Evolutionary conservation across 2,329 filamentous ascomycete species (phyloP).

Genomic region (Aspergillus spinulosporus): DNA sequence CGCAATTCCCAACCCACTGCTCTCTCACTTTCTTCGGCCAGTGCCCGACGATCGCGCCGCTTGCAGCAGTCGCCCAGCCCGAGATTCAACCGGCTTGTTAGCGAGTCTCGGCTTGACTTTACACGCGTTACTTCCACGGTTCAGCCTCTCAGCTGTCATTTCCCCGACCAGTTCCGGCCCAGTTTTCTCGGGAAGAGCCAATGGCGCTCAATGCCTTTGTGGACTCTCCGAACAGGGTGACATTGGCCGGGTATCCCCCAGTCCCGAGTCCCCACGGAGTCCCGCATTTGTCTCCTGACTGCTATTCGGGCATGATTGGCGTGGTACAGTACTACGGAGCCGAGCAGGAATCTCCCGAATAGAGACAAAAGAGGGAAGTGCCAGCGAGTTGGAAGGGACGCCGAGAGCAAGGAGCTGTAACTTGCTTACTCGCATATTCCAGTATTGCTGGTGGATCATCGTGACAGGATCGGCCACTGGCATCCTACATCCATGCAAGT

Average conservation of each 20-base stretch:
- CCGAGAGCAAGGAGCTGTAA: no score
- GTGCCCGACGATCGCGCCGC: neutral
- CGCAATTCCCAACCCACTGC: no score
- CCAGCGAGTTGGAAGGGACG: no score
- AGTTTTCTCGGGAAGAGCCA: neutral
- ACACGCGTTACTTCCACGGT: neutral
- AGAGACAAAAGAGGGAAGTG: no score
- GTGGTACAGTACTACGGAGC: no score
- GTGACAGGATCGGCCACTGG: no score
- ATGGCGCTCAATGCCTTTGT: neutral
- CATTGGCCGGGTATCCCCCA: conserved; percentile 6
- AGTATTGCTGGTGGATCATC: no score
- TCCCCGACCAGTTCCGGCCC: neutral
- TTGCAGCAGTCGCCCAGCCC: neutral
- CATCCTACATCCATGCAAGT: neutral
- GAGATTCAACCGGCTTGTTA: neutral
- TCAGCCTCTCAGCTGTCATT: neutral
- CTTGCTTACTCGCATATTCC: no score
- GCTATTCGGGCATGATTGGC: neutral
- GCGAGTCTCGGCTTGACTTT: neutral
- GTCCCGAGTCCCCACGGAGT: conserved; percentile 11
- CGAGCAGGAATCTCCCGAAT: no score
- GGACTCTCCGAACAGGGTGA: conserved; percentile 15
- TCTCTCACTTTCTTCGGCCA: neutral
- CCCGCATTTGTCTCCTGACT: conserved; percentile 7